Percentiles rank a stretch among this genome's conserved stretches.
These are phyloP conservation scores for Globisporangium nunn DNA, from an alignment of 352 stramenopile genomes.

Conservation along the genomic window DNA sequence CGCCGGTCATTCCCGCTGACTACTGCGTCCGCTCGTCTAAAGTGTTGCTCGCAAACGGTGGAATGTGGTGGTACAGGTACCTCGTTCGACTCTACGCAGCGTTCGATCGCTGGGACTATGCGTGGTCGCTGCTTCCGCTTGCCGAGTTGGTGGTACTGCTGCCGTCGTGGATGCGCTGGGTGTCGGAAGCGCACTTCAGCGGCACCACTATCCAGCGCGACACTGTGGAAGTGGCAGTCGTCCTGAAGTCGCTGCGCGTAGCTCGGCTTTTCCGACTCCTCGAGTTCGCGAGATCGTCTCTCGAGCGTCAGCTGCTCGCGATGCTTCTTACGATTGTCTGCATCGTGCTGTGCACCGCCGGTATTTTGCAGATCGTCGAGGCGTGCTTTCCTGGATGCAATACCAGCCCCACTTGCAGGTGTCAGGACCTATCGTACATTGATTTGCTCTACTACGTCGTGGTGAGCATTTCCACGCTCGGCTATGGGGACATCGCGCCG, in stretches of 20 bases:
- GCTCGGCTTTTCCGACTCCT: slow-evolving; percentile 67
- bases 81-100: slow-evolving; percentile 51
- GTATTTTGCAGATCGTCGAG: slow-evolving; percentile 62
- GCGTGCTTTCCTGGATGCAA: slow-evolving; percentile 27
- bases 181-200: background rate
- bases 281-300: slow-evolving; percentile 63
- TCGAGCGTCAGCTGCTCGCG: slow-evolving; percentile 59
- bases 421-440: slow-evolving; percentile 57
- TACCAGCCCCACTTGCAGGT: slow-evolving; percentile 25
- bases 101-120: slow-evolving; percentile 56
- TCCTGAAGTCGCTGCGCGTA: slow-evolving; percentile 56
- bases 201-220: slow-evolving; percentile 11
- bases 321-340: slow-evolving; percentile 59
- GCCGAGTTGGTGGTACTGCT: slow-evolving; percentile 56
- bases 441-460: slow-evolving; percentile 80
- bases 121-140: slow-evolving; percentile 36
- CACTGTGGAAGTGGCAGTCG: slow-evolving; percentile 17
- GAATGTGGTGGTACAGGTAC: slow-evolving; percentile 19
- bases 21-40: background rate
- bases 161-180: slow-evolving; percentile 39
- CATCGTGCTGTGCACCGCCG: slow-evolving; percentile 64
- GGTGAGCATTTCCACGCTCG: slow-evolving; percentile 81
- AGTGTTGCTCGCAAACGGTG: background rate
- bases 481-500: slow-evolving; percentile 75
- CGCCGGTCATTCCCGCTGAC: background rate